Conservation (phyloP, 352 stramenopile genomes). For the Pythium rishiriense region DNA sequence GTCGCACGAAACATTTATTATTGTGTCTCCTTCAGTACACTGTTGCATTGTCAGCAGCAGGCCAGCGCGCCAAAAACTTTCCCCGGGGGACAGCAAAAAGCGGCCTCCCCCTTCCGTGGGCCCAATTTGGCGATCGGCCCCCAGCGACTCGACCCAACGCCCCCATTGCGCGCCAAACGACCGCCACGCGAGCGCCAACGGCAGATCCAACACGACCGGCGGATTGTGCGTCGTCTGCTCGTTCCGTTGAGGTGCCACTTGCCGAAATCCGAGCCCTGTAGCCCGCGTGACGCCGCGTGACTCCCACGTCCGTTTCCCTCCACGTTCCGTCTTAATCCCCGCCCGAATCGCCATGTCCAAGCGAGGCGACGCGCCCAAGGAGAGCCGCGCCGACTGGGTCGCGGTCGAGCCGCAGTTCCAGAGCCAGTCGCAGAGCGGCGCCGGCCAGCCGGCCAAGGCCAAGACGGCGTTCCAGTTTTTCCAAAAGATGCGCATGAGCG, state of each 20-base stretch:
- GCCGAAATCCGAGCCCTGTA: neutral
- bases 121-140: constrained; percentile 19
- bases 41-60: neutral
- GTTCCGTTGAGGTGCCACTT: constrained; percentile 5
- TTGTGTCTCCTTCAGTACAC: constrained; percentile 16
- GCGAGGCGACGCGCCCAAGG: constrained; percentile 35
- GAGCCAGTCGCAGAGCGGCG: constrained; percentile 20
- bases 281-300: neutral
- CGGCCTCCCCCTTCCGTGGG: neutral
- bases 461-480: constrained; percentile 81
- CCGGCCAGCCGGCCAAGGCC: constrained; percentile 56
- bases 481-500: constrained; percentile 69
- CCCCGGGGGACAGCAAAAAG: neutral
- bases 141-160: neutral
- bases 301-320: neutral
- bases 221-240: neutral
- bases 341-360: constrained; percentile 16
- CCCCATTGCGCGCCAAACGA: neutral
- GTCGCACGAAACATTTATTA: constrained; percentile 12
- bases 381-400: constrained; percentile 76
- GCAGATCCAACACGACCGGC: neutral
- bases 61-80: constrained; percentile 23
- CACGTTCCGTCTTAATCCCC: neutral
- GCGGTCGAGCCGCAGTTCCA: constrained; percentile 82
- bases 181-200: too few relatives aligned